Evolutionary conservation across 306 rosid species (phyloP).

Genomic region (Cucurbita ficifolia): DNA sequence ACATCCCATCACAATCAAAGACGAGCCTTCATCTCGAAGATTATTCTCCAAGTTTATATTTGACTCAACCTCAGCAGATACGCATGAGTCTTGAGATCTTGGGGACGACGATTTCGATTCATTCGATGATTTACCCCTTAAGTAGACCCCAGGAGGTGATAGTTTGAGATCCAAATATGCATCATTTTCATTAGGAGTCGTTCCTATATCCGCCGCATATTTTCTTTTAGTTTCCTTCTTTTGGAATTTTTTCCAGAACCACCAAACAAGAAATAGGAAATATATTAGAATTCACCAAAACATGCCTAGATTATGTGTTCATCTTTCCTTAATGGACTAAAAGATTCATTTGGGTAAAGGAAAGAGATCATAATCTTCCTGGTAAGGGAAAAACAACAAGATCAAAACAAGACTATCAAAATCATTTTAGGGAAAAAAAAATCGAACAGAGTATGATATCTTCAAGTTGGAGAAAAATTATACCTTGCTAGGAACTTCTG

Average conservation of each 20-base stretch:
- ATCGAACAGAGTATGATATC: neutral
- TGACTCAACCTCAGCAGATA: constrained; percentile 1
- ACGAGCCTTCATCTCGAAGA: neutral
- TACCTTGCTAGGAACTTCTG: constrained; percentile 4
- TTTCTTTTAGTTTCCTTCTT: constrained; percentile 4
- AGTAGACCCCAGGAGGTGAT: constrained; percentile 6
- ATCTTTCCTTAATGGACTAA: neutral
- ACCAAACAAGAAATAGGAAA: neutral
- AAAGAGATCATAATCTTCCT: neutral
- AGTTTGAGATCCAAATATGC: constrained; percentile 10
- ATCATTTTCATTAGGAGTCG: neutral
- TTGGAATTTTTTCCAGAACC: neutral
- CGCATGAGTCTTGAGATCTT: constrained; percentile 10
- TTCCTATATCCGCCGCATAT: neutral
- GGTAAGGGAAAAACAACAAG: neutral
- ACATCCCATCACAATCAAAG: constrained; percentile 10
- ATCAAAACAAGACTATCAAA: neutral
- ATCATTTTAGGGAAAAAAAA: neutral
- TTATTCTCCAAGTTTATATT: neutral
- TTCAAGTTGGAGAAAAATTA: neutral
- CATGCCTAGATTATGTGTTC: neutral
- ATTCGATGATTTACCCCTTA: neutral
- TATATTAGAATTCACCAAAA: neutral
- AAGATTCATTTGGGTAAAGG: neutral
- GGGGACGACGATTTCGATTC: constrained; percentile 9